Evolutionary conservation across 306 rosid species (phyloP).

Genomic region (Luffa aegyptiaca): DNA sequence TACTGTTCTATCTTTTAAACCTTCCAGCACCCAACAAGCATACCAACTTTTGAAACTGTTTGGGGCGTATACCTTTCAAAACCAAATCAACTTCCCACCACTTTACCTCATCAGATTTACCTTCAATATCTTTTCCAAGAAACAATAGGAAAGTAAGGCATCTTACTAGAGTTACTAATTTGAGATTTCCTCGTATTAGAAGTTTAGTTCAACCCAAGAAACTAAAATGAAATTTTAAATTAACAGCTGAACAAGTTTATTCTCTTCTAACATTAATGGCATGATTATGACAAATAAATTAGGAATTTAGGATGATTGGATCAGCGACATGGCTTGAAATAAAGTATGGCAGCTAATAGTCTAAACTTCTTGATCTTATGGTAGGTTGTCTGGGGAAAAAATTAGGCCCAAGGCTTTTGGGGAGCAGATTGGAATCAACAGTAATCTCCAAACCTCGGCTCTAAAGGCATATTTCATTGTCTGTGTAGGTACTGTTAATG

Average conservation of each 20-base stretch:
- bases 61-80: neutral
- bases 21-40: neutral
- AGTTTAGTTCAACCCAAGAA: neutral
- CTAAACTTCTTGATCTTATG: slow-evolving; percentile 6
- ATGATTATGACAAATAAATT: neutral
- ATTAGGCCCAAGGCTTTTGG: slow-evolving; percentile 79
- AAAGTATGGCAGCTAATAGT: slow-evolving; percentile 4
- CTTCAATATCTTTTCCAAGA: neutral
- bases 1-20: neutral
- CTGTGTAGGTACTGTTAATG: neutral
- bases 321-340: neutral
- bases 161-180: neutral
- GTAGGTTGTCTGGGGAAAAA: slow-evolving; percentile 90
- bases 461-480: neutral
- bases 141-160: neutral
- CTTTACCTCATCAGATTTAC: neutral
- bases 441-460: slow-evolving; percentile 36
- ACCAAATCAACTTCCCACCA: neutral
- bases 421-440: slow-evolving; percentile 53
- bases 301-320: neutral
- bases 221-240: neutral
- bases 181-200: neutral
- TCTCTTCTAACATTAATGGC: neutral
- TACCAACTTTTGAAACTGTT: neutral
- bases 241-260: neutral